Percentiles rank a stretch among this genome's conserved stretches.
Conservation (phyloP, 73 alveolate genomes). For the Tetrahymena elliotti region DNA sequence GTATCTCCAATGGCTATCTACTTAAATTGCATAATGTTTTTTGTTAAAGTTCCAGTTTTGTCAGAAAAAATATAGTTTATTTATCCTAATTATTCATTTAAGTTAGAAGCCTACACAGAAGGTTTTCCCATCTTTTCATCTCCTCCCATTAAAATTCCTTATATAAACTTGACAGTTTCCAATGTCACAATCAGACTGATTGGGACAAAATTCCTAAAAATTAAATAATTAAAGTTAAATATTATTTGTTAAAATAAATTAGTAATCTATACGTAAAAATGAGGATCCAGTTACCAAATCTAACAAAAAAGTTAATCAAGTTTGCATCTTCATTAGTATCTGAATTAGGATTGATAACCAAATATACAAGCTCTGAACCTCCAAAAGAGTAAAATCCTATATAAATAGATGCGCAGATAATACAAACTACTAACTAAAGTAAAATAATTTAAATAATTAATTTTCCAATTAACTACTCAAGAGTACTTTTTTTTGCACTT, state of each 20-base stretch:
- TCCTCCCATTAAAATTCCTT: slow-evolving; percentile 47
- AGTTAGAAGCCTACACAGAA: slow-evolving; percentile 74
- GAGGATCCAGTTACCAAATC: slow-evolving; percentile 65
- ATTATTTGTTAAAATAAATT: background rate
- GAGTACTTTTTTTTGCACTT: slow-evolving; percentile 14
- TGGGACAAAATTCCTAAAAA: slow-evolving; percentile 55
- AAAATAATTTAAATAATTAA: slow-evolving; percentile 13
- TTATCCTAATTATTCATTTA: slow-evolving; percentile 93
- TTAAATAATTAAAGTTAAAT: background rate
- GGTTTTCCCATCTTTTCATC: slow-evolving; percentile 21
- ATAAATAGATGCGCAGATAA: slow-evolving; percentile 24
- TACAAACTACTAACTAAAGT: slow-evolving; percentile 3
- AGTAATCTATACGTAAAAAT: background rate
- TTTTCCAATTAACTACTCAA: slow-evolving; percentile 8
- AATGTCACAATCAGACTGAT: slow-evolving; percentile 54
- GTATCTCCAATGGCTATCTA: slow-evolving; percentile 62
- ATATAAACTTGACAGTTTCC: slow-evolving; percentile 46
- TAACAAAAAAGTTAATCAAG: slow-evolving; percentile 47
- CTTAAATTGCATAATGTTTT: slow-evolving; percentile 86
- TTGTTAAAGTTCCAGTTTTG: slow-evolving; percentile 93
- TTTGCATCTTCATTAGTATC: background rate
- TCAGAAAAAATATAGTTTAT: slow-evolving; percentile 84
- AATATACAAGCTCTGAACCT: background rate
- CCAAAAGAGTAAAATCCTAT: background rate
- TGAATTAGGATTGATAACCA: background rate